Conservation (phyloP, 768 basidiomycete species). For the Sarcodon aspratus region DNA sequence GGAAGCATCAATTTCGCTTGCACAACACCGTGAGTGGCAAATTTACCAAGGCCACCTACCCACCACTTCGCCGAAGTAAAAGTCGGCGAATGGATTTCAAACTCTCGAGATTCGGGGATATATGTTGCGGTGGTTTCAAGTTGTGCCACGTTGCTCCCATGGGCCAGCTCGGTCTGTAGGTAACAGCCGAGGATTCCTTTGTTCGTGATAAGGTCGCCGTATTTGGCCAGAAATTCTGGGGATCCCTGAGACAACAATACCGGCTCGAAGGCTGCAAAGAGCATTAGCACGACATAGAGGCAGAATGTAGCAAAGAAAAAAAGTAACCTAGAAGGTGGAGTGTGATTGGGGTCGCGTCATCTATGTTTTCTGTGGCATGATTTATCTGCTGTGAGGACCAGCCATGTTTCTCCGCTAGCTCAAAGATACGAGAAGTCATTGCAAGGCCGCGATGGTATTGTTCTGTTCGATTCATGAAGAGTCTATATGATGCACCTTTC, state of each 20-base stretch:
- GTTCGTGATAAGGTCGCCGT: conserved; percentile 33
- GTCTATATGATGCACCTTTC: too few relatives aligned
- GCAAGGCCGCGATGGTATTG: too few relatives aligned
- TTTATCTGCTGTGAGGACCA: too few relatives aligned
- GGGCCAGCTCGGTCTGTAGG: conserved; percentile 70
- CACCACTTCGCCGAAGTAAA: conserved; percentile 52
- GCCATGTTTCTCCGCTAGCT: too few relatives aligned
- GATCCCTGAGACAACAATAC: conserved; percentile 55
- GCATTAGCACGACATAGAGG: conserved; percentile 7
- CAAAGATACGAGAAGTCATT: too few relatives aligned
- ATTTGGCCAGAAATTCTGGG: conserved; percentile 38
- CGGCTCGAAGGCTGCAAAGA: conserved; percentile 43
- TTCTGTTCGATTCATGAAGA: too few relatives aligned
- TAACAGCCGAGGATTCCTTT: conserved; percentile 63
- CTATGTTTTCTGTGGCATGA: conserved; percentile 33
- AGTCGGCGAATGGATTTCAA: conserved; percentile 68
- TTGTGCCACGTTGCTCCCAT: conserved; percentile 58
- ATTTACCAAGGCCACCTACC: too few relatives aligned
- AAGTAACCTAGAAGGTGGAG: conserved; percentile 25
- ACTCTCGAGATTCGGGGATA: conserved; percentile 51
- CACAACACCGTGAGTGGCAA: too few relatives aligned
- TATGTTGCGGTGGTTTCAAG: conserved; percentile 74
- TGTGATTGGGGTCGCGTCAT: conserved; percentile 40
- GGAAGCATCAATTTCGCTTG: too few relatives aligned
- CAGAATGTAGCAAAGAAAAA: background rate